These are phyloP conservation scores for Daldinia caldariorum DNA, from an alignment of 495 filamentous ascomycete species.

Conservation along the genomic window DNA sequence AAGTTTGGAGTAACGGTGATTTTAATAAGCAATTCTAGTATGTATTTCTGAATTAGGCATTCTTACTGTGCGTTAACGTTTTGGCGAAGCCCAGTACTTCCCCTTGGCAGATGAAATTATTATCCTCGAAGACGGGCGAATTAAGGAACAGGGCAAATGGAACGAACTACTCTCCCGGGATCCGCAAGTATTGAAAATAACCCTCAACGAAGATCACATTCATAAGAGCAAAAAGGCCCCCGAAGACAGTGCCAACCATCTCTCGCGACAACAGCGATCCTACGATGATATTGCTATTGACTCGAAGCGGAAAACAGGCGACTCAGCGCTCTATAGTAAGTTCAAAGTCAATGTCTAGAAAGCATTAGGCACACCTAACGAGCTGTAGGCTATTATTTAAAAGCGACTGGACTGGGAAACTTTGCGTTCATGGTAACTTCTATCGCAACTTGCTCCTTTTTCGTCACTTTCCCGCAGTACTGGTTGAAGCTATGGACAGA, in stretches of 20 bases:
- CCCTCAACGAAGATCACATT: slow-evolving; percentile 11
- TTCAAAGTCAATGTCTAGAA: background rate
- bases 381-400: slow-evolving; percentile 63
- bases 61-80: slow-evolving; percentile 5
- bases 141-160: slow-evolving; percentile 61
- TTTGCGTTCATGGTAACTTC: slow-evolving; percentile 53
- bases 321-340: slow-evolving; percentile 63
- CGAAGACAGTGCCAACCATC: background rate
- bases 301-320: slow-evolving; percentile 56
- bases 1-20: slow-evolving; percentile 46
- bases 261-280: slow-evolving; percentile 9
- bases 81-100: slow-evolving; percentile 43
- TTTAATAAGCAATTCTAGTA: slow-evolving; percentile 49
- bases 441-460: slow-evolving; percentile 49
- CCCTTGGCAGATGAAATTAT: slow-evolving; percentile 60
- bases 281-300: slow-evolving; percentile 38
- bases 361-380: slow-evolving; percentile 12
- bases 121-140: slow-evolving; percentile 57
- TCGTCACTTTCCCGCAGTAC: slow-evolving; percentile 51
- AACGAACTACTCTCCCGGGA: slow-evolving; percentile 41
- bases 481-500: slow-evolving; percentile 57
- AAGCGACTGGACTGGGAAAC: slow-evolving; percentile 60
- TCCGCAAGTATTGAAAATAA: slow-evolving; percentile 40
- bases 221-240: slow-evolving; percentile 3
- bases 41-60: background rate